phyloP scores from a whole-genome alignment of 2,329 filamentous ascomycete species.

The Aspergillus udagawae region DNA sequence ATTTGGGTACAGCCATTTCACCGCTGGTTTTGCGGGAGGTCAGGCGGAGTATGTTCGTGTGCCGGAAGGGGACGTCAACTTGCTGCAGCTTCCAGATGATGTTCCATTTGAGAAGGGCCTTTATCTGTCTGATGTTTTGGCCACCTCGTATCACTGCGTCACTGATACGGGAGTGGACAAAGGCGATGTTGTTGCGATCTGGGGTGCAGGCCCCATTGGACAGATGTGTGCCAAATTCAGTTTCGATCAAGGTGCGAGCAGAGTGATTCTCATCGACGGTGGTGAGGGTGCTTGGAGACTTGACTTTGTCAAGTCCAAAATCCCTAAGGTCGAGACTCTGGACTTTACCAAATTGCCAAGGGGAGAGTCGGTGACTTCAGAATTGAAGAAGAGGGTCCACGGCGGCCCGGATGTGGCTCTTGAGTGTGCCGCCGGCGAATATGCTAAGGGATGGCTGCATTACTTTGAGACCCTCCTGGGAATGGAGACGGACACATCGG shows the following conservation, averaged over 20 bases:
- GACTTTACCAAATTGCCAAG: conserved; percentile 64
- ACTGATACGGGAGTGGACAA: conserved; percentile 78
- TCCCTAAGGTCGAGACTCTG: conserved; percentile 63
- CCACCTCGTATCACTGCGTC: conserved; percentile 76
- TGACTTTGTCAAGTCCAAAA: conserved; percentile 61
- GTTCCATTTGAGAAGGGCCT: conserved; percentile 82
- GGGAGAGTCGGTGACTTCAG: conserved; percentile 63
- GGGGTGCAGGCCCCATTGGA: conserved; percentile 83
- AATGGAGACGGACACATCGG: conserved; percentile 78
- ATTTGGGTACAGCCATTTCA: conserved; percentile 71
- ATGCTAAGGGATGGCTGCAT: conserved; percentile 59
- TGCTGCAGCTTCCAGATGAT: conserved; percentile 71
- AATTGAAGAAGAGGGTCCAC: conserved; percentile 68
- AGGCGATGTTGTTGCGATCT: conserved; percentile 74
- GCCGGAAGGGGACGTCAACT: conserved; percentile 73
- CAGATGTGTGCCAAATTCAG: conserved; percentile 69
- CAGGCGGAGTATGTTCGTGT: conserved; percentile 86
- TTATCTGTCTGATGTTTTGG: conserved; percentile 75
- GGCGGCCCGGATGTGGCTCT: conserved; percentile 72
- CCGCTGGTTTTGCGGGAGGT: conserved; percentile 80
- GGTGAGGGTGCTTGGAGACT: conserved; percentile 61
- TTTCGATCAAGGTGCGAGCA: conserved; percentile 66
- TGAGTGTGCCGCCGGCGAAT: conserved; percentile 64
- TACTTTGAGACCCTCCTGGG: conserved; percentile 59
- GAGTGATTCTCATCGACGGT: conserved; percentile 75